Conservation (phyloP, 768 basidiomycete genomes). For the Albatrellus ellisii region DNA sequence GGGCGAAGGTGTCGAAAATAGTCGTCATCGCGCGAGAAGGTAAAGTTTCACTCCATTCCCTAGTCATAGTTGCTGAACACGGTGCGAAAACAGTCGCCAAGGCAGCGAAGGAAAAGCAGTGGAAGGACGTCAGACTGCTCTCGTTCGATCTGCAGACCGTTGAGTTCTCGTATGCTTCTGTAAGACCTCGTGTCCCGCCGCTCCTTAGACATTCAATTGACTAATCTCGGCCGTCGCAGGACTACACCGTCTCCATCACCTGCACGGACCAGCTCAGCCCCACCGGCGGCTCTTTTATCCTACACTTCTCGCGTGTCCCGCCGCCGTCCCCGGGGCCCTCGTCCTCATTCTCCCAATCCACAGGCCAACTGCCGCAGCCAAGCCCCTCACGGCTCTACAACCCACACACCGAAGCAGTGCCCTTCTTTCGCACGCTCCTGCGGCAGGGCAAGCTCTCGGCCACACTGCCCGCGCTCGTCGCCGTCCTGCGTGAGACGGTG, state of each 20-base stretch:
- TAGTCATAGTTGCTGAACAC: constrained; percentile 1
- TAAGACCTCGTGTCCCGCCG: constrained; percentile 17
- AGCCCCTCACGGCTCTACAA: constrained; percentile 30
- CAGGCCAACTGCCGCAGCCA: constrained; percentile 9
- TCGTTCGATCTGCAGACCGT: constrained; percentile 89
- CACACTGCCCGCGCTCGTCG: constrained; percentile 54
- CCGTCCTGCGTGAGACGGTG: constrained; percentile 60
- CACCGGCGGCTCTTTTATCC: constrained; percentile 56
- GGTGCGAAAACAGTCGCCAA: constrained; percentile 49
- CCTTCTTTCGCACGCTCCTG: constrained; percentile 58
- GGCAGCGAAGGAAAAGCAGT: constrained; percentile 61
- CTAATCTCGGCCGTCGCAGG: constrained; percentile 24
- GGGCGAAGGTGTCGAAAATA: constrained; percentile 88
- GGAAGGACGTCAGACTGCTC: constrained; percentile 67
- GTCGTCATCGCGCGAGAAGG: constrained; percentile 87
- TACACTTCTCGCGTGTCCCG: constrained; percentile 49
- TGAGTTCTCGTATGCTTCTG: constrained; percentile 71
- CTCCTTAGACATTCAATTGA: not conserved
- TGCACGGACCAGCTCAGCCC: constrained; percentile 66
- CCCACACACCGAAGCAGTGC: constrained; percentile 72
- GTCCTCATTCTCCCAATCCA: constrained; percentile 8
- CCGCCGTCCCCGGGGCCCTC: not conserved
- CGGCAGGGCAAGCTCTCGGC: constrained; percentile 53
- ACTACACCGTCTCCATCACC: constrained; percentile 66
- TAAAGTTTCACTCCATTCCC: constrained; percentile 19